phyloP scores from a whole-genome alignment of 2,329 filamentous ascomycete genomes.

The Bipolaris zeicola region DNA sequence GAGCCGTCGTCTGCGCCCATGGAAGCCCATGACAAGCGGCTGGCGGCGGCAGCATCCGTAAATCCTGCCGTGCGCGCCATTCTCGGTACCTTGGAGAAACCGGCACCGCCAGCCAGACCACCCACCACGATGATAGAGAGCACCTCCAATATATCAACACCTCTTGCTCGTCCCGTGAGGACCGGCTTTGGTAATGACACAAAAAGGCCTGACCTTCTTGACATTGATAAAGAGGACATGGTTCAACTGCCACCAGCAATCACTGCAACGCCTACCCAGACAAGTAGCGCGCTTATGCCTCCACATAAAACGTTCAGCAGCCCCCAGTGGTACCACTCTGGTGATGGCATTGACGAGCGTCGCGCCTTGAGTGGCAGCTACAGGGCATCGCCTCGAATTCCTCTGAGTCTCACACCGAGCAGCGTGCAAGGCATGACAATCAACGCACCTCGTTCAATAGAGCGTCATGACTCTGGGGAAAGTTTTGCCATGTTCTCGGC shows the following conservation, averaged over 20 bases:
- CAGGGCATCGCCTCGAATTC: conserved; percentile 56
- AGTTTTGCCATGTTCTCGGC: conserved; percentile 69
- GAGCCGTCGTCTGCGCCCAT: conserved; percentile 22
- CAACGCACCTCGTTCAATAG: conserved; percentile 42
- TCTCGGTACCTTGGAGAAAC: conserved; percentile 39
- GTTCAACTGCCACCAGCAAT: conserved; percentile 46
- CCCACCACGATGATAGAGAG: conserved; percentile 50
- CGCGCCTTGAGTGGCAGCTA: conserved; percentile 52
- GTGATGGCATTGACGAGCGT: conserved; percentile 45
- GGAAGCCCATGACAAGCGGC: conserved; percentile 30
- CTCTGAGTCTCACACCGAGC: conserved; percentile 56
- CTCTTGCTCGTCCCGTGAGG: conserved; percentile 55
- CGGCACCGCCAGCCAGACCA: conserved; percentile 30
- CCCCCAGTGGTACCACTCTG: conserved; percentile 42
- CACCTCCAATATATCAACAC: conserved; percentile 62
- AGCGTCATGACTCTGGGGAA: conserved; percentile 63
- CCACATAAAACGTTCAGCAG: conserved; percentile 32
- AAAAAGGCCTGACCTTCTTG: conserved; percentile 32
- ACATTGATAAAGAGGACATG: conserved; percentile 46
- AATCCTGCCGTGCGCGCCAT: conserved; percentile 45
- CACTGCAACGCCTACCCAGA: conserved; percentile 28
- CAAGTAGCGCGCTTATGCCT: conserved; percentile 16
- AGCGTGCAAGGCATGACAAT: conserved; percentile 44
- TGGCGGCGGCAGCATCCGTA: conserved; percentile 19
- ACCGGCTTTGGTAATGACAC: conserved; percentile 7